phyloP scores from a whole-genome alignment of 2,329 filamentous ascomycete species.

The Alternaria ventricosa region DNA sequence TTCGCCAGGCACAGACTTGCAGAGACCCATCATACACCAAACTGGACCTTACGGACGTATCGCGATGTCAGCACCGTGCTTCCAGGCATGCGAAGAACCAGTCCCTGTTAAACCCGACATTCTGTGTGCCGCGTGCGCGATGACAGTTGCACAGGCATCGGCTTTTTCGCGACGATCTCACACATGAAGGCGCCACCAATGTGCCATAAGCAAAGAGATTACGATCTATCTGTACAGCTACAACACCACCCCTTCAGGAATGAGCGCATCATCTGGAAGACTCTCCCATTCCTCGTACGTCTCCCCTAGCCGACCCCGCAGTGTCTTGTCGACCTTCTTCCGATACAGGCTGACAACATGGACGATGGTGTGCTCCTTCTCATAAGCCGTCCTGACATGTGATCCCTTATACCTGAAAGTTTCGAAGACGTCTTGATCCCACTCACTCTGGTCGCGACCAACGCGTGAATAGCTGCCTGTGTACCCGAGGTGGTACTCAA shows the following conservation, averaged over 20 bases:
- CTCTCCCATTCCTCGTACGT: slow-evolving; percentile 1
- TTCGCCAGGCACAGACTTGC: neutral
- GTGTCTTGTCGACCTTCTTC: neutral
- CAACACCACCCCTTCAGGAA: neutral
- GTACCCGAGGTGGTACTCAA: neutral
- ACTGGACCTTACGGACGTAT: neutral
- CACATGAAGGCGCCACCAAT: neutral
- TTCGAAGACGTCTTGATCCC: neutral
- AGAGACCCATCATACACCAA: neutral
- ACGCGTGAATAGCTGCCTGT: neutral
- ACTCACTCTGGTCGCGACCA: neutral
- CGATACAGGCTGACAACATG: neutral
- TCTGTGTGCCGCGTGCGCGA: no score
- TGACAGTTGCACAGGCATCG: neutral
- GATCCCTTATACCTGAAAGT: neutral
- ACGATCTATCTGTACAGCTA: neutral
- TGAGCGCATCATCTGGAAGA: neutral
- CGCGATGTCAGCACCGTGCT: neutral
- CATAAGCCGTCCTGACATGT: neutral
- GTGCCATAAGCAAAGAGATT: neutral
- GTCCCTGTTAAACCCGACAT: neutral
- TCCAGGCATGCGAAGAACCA: neutral
- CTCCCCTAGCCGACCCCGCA: neutral
- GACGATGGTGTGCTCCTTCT: neutral
- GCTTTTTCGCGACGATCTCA: neutral